Base-by-base conservation (phyloP, 2,329 filamentous ascomycete species). In the Claviceps sp. region DNA sequence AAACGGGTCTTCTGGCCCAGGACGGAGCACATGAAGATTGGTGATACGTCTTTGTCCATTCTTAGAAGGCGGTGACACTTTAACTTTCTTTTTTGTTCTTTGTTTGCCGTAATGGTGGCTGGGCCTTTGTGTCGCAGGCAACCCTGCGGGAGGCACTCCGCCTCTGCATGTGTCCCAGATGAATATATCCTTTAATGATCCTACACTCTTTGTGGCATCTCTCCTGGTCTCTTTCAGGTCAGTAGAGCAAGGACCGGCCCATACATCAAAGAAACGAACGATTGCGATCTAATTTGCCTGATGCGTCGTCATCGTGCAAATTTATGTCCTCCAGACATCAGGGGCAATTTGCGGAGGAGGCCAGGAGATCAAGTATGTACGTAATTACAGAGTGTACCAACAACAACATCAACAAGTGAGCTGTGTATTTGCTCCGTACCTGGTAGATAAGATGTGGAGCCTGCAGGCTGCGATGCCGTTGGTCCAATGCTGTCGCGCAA, bases 31-130 rank as follows among this genome's bases (percentile, higher is more conserved):
- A 62, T 58, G 62, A 65, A 61, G 62, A 62, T 61, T 60, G 58
- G 61, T 62, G 63, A 65, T 53, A 62, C 64, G 61, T 64, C 63
- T 57, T 59, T 60, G 48, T 59, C 57, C 58, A 68, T 65, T 47
- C 65, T 64, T 62, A 68, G 65, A 69, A 64, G 66, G 67, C 65
- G 65, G 64, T 64, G 62, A 65, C 64, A 64, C 60, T 66, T 55
- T 65, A 62, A 60, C 59, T 62, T 68, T 67, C 66, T 64, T 62
- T 65, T 66, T 65, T 68, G 62, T 67, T 65, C 60, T 64, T 57
- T 67, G 58, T 65, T 65, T 66, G 61, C 65, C 60, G 66, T 62
- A 62, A 66, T 60, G 61, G 61, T 63, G 63, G 60, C 62, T 57
- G 62, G 61, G 63, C 59, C 62, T 64, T 64, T 61, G 64, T 66